Evolutionary conservation across 768 basidiomycete species (phyloP), one percentile per base, ranked within the genome.

Genomic region (Panaeolus cyanescens): DNA sequence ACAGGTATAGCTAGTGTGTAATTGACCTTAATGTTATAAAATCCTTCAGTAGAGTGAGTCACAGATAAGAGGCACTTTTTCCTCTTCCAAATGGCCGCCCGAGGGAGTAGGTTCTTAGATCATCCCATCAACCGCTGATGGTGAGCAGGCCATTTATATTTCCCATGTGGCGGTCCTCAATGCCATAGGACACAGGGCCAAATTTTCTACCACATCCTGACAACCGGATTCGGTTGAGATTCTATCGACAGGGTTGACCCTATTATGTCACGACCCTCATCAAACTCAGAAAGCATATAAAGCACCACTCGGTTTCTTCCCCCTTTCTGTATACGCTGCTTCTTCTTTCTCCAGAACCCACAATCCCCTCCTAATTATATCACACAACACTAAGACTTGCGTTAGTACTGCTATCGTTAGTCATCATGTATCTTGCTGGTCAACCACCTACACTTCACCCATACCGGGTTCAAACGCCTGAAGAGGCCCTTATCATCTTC

Each of bases 401-500:
- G 25, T 10, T 28, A 50, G 45, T 50, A 50, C 45, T 50, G 45
- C 45, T 50, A 28, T 15, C 25, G 45, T 28, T 28, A 30, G 45
- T 50, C 25, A 50, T 50, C 45, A 50, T 50, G 45, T 50, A 50
- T 50, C 45, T 12, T n/a, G 45, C 45, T 50, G 45, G 45, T 5
- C 90, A 91, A 70, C 80, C 74, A 32, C 91, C 91, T 6, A 92
- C 91, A 25, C 89, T 86, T 74, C 80, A 80, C 25, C 77, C 77
- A 58, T 79, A 90, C 58, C 88, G 86, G 63, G 83, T 93, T 62
- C 79, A 86, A 66, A 82, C 84, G 20, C 80, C 87, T 20, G 72
- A 78, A 13, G 91, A 93, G 68, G 90, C 91, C 2, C 87, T 88
- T 64, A 75, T 85, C 64, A 85, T 93, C 70, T 91, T 93, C 72